phyloP scores from a whole-genome alignment of 2,329 filamentous ascomycete genomes.

The Hysterium pulicare region DNA sequence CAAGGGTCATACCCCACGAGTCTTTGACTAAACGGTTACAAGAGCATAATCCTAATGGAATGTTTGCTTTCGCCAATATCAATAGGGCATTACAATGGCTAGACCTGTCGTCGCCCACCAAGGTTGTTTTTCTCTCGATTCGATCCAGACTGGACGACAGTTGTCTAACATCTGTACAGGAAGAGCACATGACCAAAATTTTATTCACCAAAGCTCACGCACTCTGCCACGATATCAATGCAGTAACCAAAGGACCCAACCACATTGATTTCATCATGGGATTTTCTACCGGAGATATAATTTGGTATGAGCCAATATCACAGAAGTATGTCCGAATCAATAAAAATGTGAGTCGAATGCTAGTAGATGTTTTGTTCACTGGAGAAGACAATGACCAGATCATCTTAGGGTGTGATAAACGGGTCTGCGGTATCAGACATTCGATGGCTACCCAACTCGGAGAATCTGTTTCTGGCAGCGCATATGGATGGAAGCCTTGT shows the following conservation, averaged over 20 bases:
- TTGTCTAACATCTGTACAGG: conserved; percentile 45
- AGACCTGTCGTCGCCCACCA: conserved; percentile 73
- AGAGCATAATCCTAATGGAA: conserved; percentile 72
- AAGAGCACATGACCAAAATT: conserved; percentile 91
- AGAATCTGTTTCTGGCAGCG: conserved; percentile 86
- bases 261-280: conserved; percentile 94
- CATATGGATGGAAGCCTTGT: conserved; percentile 89
- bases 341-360: conserved; percentile 68
- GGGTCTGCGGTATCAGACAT: conserved; percentile 81
- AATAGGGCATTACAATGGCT: conserved; percentile 96
- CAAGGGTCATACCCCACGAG: conserved; percentile 91
- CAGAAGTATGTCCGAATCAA: conserved; percentile 95
- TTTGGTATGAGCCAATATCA: conserved; percentile 97
- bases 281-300: conserved; percentile 93
- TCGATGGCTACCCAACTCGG: conserved; percentile 89
- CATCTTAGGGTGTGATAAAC: conserved; percentile 73
- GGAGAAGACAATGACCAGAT: conserved; percentile 5
- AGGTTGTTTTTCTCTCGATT: conserved; percentile 44
- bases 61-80: conserved; percentile 92
- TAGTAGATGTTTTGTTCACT: neutral
- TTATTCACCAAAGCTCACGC: conserved; percentile 96
- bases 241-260: conserved; percentile 69
- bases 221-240: conserved; percentile 89
- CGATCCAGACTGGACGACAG: neutral
- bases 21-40: conserved; percentile 71